Conservation (phyloP, 306 rosid species). For the Cucumis sativus region Cucumber_9930_V3 NC_026657.2:16253501-16254000, state of each 20-base stretch:
- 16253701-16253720: conserved; percentile 47
- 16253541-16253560: conserved; percentile 20
- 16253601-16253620: conserved; percentile 61
- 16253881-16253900: conserved; percentile 44
- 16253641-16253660: conserved; percentile 40
- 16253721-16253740: conserved; percentile 60
- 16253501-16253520: conserved; percentile 59
- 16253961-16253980: too few species aligned
- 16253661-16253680: conserved; percentile 25
- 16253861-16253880: conserved; percentile 43
- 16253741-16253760: conserved; percentile 42
- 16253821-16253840: conserved; percentile 11
- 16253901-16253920: conserved; percentile 63
- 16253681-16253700: conserved; percentile 43
- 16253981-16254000: too few species aligned
- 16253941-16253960: conserved; percentile 1
- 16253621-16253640: conserved; percentile 43
- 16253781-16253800: conserved; percentile 39
- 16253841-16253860: conserved; percentile 1
- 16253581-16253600: conserved; percentile 44
- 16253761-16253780: conserved; percentile 38
- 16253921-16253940: conserved; percentile 77
- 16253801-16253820: conserved; percentile 30
- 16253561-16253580: conserved; percentile 17
- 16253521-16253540: conserved; percentile 46